Conservation (phyloP, 2,329 filamentous ascomycete species). For the Paracamarosporium sp. region DNA sequence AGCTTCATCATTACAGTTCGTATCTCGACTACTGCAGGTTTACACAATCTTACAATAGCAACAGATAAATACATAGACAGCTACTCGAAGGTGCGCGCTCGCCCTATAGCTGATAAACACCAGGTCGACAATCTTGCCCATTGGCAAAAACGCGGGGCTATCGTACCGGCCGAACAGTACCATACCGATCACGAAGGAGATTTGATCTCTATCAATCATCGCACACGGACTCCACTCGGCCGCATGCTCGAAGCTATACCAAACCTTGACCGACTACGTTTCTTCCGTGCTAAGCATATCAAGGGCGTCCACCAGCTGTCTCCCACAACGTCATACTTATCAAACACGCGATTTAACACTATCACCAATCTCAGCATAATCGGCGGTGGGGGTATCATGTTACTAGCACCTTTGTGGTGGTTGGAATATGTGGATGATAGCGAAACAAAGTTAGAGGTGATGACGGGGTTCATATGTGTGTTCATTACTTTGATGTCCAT, state of each 20-base stretch:
- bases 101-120: slow-evolving; percentile 16
- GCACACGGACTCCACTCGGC: slow-evolving; percentile 15
- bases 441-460: slow-evolving; percentile 18
- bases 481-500: slow-evolving; percentile 23
- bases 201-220: slow-evolving; percentile 25
- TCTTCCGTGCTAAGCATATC: slow-evolving; percentile 16
- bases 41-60: background rate
- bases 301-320: slow-evolving; percentile 8
- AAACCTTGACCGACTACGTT: slow-evolving; percentile 6
- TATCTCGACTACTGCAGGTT: background rate
- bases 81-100: slow-evolving; percentile 22
- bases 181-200: slow-evolving; percentile 21
- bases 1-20: slow-evolving; percentile 25
- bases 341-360: slow-evolving; percentile 16
- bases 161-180: slow-evolving; percentile 11
- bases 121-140: slow-evolving; percentile 21
- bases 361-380: slow-evolving; percentile 24
- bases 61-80: slow-evolving; percentile 26
- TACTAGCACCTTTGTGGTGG: slow-evolving; percentile 32
- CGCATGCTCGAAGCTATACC: slow-evolving; percentile 16
- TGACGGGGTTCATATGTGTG: slow-evolving; percentile 28
- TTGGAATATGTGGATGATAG: slow-evolving; percentile 16
- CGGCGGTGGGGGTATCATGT: slow-evolving; percentile 19
- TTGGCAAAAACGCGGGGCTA: slow-evolving; percentile 18
- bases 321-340: slow-evolving; percentile 16